Percentiles rank a stretch among this genome's conserved stretches.
These are phyloP conservation scores for Fusarium floridanum DNA, from an alignment of 2,329 filamentous ascomycete species.

Conservation along the genomic window DNA sequence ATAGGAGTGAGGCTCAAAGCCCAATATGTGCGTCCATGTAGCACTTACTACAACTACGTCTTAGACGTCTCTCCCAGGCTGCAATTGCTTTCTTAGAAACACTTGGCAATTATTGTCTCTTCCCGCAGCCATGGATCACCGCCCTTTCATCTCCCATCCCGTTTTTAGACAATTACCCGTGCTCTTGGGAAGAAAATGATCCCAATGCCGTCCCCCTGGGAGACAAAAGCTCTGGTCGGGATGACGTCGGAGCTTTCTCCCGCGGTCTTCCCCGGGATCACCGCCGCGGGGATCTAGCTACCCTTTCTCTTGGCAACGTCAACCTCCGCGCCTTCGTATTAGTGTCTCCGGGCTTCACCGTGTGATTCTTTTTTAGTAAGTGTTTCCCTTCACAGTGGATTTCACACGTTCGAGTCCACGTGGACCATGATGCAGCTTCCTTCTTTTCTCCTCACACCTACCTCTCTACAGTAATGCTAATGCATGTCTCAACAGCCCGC, in stretches of 20 bases:
- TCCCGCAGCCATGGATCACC: background rate
- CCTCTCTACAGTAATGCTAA: slow-evolving; percentile 1
- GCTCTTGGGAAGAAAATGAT: background rate
- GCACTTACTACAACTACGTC: background rate
- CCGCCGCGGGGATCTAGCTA: background rate
- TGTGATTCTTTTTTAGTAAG: background rate
- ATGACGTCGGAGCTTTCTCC: background rate
- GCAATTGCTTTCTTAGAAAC: slow-evolving; percentile 14
- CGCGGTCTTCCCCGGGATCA: background rate
- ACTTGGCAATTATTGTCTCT: slow-evolving; percentile 24
- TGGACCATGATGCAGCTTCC: slow-evolving; percentile 26
- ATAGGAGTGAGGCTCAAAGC: slow-evolving; percentile 23
- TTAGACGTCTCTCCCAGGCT: background rate
- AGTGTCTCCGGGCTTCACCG: background rate
- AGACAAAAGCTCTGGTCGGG: background rate
- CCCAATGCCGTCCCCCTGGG: background rate
- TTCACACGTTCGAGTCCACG: slow-evolving; percentile 21
- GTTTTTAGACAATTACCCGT: background rate
- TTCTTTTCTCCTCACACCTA: slow-evolving; percentile 10
- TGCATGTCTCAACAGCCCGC: slow-evolving; percentile 31
- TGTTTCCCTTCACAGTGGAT: background rate
- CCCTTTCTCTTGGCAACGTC: background rate
- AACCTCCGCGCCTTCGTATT: background rate
- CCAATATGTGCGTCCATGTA: background rate
- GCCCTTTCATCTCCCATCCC: background rate